These are phyloP conservation scores for Russula sp. DNA, from an alignment of 768 basidiomycete species.

Conservation along the genomic window DNA sequence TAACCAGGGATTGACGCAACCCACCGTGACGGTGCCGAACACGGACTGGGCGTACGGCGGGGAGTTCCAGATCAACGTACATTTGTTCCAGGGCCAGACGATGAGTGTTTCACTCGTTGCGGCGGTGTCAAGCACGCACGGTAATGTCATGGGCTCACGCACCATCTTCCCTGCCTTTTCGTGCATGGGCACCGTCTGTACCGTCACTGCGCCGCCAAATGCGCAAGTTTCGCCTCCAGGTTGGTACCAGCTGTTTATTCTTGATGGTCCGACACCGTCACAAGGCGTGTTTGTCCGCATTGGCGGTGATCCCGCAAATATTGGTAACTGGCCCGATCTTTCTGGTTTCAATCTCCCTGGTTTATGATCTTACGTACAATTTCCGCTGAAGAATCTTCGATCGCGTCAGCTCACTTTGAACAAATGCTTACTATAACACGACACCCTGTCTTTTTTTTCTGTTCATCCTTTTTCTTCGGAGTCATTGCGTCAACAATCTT, in stretches of 20 bases:
- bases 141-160: slow-evolving; percentile 71
- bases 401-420: neutral
- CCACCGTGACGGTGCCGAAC: slow-evolving; percentile 52
- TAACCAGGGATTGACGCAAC: slow-evolving; percentile 58
- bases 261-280: slow-evolving; percentile 78
- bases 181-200: slow-evolving; percentile 67
- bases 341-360: slow-evolving; percentile 70
- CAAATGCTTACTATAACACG: neutral
- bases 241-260: slow-evolving; percentile 36
- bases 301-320: slow-evolving; percentile 65
- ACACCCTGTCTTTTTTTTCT: neutral
- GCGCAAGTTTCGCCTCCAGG: too few relatives aligned
- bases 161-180: slow-evolving; percentile 72
- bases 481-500: too few relatives aligned
- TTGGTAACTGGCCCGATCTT: slow-evolving; percentile 72
- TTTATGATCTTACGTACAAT: slow-evolving; percentile 36
- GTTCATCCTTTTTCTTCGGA: slow-evolving; percentile 1
- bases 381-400: slow-evolving; percentile 49
- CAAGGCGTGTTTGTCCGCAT: slow-evolving; percentile 75
- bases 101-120: slow-evolving; percentile 64
- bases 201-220: slow-evolving; percentile 71
- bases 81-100: slow-evolving; percentile 40
- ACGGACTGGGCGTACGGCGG: slow-evolving; percentile 64
- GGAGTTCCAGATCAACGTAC: slow-evolving; percentile 49
- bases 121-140: slow-evolving; percentile 76